A percentile compares a stretch with the other conserved stretches of the same genome.
Conservation (phyloP, 1,139 yeast genomes). For the Candida tunisiensis region DNA sequence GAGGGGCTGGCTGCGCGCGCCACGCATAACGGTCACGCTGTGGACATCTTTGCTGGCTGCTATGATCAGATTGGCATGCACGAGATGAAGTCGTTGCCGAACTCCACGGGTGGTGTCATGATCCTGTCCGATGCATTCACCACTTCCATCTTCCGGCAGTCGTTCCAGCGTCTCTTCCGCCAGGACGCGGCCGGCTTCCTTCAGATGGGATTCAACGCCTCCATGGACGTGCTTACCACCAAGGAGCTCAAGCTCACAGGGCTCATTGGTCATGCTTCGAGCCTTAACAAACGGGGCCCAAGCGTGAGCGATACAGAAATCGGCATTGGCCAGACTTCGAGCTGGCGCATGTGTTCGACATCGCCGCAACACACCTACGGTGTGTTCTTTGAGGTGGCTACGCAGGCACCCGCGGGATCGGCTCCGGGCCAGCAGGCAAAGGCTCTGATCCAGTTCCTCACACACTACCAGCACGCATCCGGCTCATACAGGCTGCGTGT, state of each 20-base stretch:
- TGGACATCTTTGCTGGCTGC: conserved; percentile 94
- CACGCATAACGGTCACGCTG: conserved; percentile 65
- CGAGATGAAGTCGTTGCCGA: conserved; percentile 84
- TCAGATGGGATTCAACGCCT: conserved; percentile 53
- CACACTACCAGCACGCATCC: conserved; percentile 54
- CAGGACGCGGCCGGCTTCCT: conserved; percentile 76
- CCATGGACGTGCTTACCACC: conserved; percentile 76
- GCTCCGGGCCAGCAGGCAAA: conserved; percentile 47
- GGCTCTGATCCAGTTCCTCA: conserved; percentile 48
- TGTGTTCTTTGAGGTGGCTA: conserved; percentile 63
- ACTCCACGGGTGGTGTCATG: conserved; percentile 86
- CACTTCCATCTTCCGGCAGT: conserved; percentile 90
- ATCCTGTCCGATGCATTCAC: conserved; percentile 90
- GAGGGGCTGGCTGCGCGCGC: conserved; percentile 63
- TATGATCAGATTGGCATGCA: conserved; percentile 96
- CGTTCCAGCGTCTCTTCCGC: conserved; percentile 71
- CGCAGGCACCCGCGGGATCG: conserved; percentile 22
- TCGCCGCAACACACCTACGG: conserved; percentile 82
- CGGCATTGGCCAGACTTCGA: conserved; percentile 84
- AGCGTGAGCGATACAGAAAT: conserved; percentile 86
- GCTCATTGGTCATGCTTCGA: conserved; percentile 82
- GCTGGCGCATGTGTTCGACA: conserved; percentile 70
- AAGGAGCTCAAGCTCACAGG: conserved; percentile 85
- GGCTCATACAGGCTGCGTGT: conserved; percentile 68
- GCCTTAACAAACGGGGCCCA: conserved; percentile 30